Percentiles rank a stretch among this genome's conserved stretches.
These are phyloP conservation scores for Euphorbia lathyris DNA, from an alignment of 345 rosid species.

Conservation along the genomic window DNA sequence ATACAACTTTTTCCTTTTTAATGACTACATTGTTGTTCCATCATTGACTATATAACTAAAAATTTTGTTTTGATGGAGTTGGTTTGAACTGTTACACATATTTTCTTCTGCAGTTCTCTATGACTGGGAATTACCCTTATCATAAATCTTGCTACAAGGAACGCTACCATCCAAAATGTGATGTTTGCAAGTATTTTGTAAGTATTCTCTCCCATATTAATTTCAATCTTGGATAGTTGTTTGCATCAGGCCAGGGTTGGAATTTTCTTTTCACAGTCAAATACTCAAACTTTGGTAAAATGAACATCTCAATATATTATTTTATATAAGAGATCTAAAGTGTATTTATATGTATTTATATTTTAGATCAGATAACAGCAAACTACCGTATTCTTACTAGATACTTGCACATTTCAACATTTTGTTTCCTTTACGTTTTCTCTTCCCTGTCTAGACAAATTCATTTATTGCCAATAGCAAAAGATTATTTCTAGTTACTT, in stretches of 20 bases:
- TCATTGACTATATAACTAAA: constrained; percentile 5
- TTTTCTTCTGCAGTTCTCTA: constrained; percentile 25
- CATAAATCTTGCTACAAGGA: constrained; percentile 37
- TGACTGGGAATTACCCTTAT: constrained; percentile 29
- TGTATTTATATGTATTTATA: too few species aligned
- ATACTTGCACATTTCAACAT: too few species aligned
- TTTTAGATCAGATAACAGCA: too few species aligned
- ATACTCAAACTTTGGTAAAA: too few species aligned
- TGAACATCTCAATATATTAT: too few species aligned
- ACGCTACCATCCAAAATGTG: constrained; percentile 33
- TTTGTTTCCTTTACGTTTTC: too few species aligned
- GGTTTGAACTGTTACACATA: constrained; percentile 18
- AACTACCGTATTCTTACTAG: too few species aligned
- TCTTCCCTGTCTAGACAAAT: not conserved
- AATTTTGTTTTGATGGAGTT: constrained; percentile 4
- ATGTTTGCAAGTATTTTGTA: constrained; percentile 35
- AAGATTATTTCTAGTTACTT: not conserved
- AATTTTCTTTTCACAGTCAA: too few species aligned
- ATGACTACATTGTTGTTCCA: constrained; percentile 9
- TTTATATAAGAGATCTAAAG: too few species aligned
- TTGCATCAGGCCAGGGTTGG: not conserved
- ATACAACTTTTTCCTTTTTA: not conserved
- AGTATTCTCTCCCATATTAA: constrained; percentile 8
- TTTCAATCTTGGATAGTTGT: not conserved
- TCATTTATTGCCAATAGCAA: not conserved